Evolutionary conservation across 495 filamentous ascomycete genomes (phyloP), one percentile per base, ranked within the genome.

Genomic region (Usnea hakonensis): DNA sequence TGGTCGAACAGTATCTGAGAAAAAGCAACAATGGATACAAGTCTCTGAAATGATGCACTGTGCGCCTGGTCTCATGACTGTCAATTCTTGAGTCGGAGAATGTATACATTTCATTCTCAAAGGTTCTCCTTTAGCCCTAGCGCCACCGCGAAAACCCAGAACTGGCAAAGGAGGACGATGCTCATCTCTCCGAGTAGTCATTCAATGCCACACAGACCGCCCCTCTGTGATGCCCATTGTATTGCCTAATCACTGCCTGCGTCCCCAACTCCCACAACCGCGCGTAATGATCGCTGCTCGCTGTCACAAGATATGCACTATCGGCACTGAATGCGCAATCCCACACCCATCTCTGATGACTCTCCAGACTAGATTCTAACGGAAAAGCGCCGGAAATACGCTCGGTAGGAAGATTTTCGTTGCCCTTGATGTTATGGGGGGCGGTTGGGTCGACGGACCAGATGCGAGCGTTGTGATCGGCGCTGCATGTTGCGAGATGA

Each of bases 261-360:
- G 79, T 82, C 57, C 79, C 80, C 62, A 98, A 76, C 78, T 98
- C 94, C 94, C 94, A 98, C 59, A 98, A 75, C n/a, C 94, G 81
- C 1, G 94, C 94, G 73, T 96, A 98, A 73, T 98, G 94, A 73
- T 98, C 94, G 55, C 87, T 91, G 70, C 94, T 97, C 13, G 95
- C 95, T 3, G 95, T 98, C n/a, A 98, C 94, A 3, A 98, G 77
- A 71, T 98, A 98, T 0, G 94, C 94, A 38, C 88, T 92, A 71
- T 98, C 94, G 13, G 95, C 94, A 63, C 89, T 94, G 76, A 97
- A 98, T 4, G 94, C 94, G 71, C 94, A 98, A 74, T 98, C 94
- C 94, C 94, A 98, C 0, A 98, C 94, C 94, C 94, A 98, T 38
- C 94, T 87, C 74, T 98, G 94, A 72, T 98, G 94, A 60, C 88